A percentile compares a stretch with the other conserved stretches of the same genome.
Evolutionary conservation across 2,329 filamentous ascomycete species (phyloP).

Genomic region (Cercospora berteroae): DNA sequence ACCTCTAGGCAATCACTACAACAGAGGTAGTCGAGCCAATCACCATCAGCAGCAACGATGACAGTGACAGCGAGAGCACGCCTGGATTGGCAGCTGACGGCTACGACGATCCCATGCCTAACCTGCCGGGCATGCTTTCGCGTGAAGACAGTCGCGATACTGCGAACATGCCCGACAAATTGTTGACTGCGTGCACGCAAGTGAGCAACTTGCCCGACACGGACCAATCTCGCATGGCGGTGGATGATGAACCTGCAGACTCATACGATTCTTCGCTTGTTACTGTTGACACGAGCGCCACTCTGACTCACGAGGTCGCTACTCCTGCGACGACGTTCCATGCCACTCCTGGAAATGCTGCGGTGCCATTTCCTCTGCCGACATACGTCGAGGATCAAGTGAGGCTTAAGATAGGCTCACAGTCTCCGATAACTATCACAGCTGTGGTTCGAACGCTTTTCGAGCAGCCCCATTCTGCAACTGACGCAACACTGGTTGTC

Average conservation of each 20-base stretch:
- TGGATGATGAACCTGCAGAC: background rate
- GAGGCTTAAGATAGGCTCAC: background rate
- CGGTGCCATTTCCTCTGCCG: conserved; percentile 4
- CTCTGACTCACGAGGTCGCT: background rate
- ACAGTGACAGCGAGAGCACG: background rate
- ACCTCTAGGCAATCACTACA: background rate
- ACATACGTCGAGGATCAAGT: conserved; percentile 15
- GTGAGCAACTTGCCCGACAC: background rate
- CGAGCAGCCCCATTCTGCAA: background rate
- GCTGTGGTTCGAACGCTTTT: conserved; percentile 8
- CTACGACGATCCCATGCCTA: background rate
- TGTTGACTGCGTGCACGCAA: background rate
- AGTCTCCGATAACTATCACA: background rate
- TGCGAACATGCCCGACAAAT: background rate
- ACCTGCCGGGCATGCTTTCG: background rate
- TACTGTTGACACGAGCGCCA: background rate
- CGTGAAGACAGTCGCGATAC: background rate
- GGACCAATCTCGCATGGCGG: background rate
- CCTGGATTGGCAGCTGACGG: background rate
- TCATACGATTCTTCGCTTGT: background rate
- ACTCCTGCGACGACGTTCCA: background rate
- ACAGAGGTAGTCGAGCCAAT: background rate
- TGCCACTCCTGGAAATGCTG: background rate
- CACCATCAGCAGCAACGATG: background rate
- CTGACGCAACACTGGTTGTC: background rate